Percentiles rank a stretch among this genome's conserved stretches.
These are phyloP conservation scores for Jimgerdemannia lactiflua DNA, from an alignment of 192 early-diverging fungal species.

Conservation along the genomic window DNA sequence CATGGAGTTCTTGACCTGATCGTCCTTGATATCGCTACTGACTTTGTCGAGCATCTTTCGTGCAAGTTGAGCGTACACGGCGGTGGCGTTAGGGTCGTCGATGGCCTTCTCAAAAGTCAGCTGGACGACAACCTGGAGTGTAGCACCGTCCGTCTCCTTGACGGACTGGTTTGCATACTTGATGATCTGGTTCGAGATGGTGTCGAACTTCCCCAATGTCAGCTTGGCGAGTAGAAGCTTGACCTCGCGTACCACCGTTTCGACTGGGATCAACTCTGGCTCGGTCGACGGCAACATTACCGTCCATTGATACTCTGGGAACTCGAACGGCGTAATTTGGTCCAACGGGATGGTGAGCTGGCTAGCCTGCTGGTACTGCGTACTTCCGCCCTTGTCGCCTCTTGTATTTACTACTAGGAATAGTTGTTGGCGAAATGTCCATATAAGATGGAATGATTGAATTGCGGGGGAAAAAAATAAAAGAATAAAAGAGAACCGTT, in stretches of 20 bases:
- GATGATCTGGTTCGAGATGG: slow-evolving; percentile 76
- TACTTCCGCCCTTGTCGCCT: slow-evolving; percentile 41
- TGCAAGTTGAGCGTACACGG: slow-evolving; percentile 85
- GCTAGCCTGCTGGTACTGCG: slow-evolving; percentile 30
- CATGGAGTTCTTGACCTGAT: slow-evolving; percentile 55
- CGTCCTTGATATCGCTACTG: slow-evolving; percentile 54
- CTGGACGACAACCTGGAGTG: slow-evolving; percentile 76
- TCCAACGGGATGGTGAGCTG: slow-evolving; percentile 49
- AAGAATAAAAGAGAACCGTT: no score
- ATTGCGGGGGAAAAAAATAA: no score
- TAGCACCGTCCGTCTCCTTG: slow-evolving; percentile 57
- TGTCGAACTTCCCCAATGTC: slow-evolving; percentile 89
- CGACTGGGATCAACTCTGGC: slow-evolving; percentile 38
- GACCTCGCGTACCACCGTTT: slow-evolving; percentile 66
- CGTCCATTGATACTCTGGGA: slow-evolving; percentile 81
- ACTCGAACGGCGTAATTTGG: slow-evolving; percentile 75
- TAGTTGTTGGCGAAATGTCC: no score
- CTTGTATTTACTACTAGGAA: slow-evolving; percentile 1
- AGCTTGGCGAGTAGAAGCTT: slow-evolving; percentile 91
- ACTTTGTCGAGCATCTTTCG: slow-evolving; percentile 65
- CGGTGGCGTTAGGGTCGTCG: slow-evolving; percentile 82
- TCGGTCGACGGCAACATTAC: slow-evolving; percentile 33
- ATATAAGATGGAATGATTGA: no score
- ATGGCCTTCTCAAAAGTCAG: slow-evolving; percentile 91
- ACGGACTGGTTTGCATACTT: slow-evolving; percentile 63